Evolutionary conservation across 192 early-diverging fungal species (phyloP).

Genomic region (Coemansia sp.): DNA sequence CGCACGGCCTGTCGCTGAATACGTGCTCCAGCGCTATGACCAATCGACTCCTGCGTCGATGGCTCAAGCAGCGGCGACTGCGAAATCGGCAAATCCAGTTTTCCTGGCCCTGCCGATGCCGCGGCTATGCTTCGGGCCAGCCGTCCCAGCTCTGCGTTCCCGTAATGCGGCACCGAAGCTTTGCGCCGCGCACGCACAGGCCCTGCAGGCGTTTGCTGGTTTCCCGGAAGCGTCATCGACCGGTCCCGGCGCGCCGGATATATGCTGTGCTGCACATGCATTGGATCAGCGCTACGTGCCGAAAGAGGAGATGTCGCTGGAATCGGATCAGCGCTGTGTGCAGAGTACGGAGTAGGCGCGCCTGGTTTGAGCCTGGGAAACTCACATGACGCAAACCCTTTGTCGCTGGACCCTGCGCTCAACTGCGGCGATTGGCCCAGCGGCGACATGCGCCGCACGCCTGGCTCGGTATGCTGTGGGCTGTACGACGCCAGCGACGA

Average conservation of each 20-base stretch:
- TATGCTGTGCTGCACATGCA: neutral
- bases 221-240: slow-evolving; percentile 38
- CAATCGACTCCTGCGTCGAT: slow-evolving; percentile 5
- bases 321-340: slow-evolving; percentile 2
- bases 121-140: slow-evolving; percentile 6
- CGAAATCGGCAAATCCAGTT: slow-evolving; percentile 18
- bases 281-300: slow-evolving; percentile 3
- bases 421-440: slow-evolving; percentile 3
- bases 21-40: slow-evolving; percentile 26
- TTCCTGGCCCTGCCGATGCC: slow-evolving; percentile 3
- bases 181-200: slow-evolving; percentile 13
- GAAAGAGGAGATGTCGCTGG: neutral
- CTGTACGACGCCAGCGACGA: slow-evolving; percentile 9
- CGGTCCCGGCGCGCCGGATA: slow-evolving; percentile 29
- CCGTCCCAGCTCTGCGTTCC: neutral
- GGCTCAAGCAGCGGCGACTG: slow-evolving; percentile 39
- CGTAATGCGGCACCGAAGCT: slow-evolving; percentile 7
- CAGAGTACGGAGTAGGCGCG: neutral
- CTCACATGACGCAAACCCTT: slow-evolving; percentile 4
- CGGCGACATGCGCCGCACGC: neutral
- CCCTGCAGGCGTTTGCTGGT: neutral
- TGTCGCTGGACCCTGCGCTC: neutral
- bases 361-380: neutral
- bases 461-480: neutral
- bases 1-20: slow-evolving; percentile 43